These are phyloP conservation scores for Arabis alpina DNA, from an alignment of 345 rosid species.

Conservation along the genomic window DNA sequence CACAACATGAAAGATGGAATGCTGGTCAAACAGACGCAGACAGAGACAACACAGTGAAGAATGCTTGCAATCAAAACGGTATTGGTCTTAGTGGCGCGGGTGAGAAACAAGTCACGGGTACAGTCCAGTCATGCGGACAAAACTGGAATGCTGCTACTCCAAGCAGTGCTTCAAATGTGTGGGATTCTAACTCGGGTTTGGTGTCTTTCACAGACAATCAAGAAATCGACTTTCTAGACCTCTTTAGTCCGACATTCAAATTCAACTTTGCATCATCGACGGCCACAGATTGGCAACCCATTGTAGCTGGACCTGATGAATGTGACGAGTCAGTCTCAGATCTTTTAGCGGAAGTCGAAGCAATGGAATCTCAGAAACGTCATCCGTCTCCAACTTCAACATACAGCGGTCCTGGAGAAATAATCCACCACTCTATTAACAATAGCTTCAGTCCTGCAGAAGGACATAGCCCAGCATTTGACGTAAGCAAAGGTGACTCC, in stretches of 20 bases:
- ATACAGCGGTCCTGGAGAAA: constrained; percentile 44
- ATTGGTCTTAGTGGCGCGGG: not conserved
- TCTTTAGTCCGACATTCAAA: constrained; percentile 43
- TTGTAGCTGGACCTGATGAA: constrained; percentile 65
- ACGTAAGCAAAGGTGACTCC: constrained; percentile 67
- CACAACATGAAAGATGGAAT: constrained; percentile 39
- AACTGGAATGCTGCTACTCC: constrained; percentile 47
- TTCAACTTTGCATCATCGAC: constrained; percentile 46
- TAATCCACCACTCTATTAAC: constrained; percentile 38
- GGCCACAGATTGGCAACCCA: constrained; percentile 67
- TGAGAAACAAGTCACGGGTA: constrained; percentile 47
- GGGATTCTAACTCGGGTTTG: constrained; percentile 51
- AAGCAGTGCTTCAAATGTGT: constrained; percentile 40
- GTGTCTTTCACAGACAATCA: constrained; percentile 51
- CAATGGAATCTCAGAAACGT: constrained; percentile 82
- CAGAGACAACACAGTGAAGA: constrained; percentile 33
- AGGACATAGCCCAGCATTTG: constrained; percentile 65
- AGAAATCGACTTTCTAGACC: constrained; percentile 57
- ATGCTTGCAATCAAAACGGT: constrained; percentile 33
- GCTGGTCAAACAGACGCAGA: constrained; percentile 35
- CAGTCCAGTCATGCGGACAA: constrained; percentile 58
- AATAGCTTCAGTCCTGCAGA: constrained; percentile 74
- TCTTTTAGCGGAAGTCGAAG: constrained; percentile 95
- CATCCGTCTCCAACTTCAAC: constrained; percentile 70
- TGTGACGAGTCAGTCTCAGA: constrained; percentile 95